Conservation (phyloP, 2,329 filamentous ascomycete species). For the Trichophyton mentagrophytes region DNA sequence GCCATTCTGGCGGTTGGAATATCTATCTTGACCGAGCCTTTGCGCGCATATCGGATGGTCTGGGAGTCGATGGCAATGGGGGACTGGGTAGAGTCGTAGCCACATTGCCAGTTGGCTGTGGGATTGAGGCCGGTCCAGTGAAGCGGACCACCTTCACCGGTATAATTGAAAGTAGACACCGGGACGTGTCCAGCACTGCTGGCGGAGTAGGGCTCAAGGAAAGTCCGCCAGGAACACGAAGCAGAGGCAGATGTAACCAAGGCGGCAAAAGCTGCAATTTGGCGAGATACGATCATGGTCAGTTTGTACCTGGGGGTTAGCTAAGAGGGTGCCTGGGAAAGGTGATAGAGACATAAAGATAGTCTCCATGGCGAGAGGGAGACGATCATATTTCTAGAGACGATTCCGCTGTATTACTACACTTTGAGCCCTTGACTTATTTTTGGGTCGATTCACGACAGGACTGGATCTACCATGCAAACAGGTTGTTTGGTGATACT, state of each 20-base stretch:
- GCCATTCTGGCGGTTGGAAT: neutral
- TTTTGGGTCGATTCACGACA: too few species aligned
- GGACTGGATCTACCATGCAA: too few species aligned
- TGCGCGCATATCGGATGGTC: neutral
- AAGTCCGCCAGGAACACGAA: neutral
- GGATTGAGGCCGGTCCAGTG: neutral
- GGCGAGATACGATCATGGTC: neutral
- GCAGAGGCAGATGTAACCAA: neutral
- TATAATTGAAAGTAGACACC: neutral
- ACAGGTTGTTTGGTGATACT: too few species aligned
- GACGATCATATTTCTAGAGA: too few species aligned
- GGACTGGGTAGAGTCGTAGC: neutral
- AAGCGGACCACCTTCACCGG: neutral
- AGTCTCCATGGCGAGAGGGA: too few species aligned
- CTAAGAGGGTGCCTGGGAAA: too few species aligned
- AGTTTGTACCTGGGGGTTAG: too few species aligned
- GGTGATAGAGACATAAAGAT: too few species aligned
- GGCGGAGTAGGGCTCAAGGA: neutral
- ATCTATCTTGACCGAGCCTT: neutral
- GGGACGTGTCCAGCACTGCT: neutral
- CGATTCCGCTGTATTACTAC: too few species aligned
- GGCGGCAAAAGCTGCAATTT: neutral
- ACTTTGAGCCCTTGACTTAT: too few species aligned
- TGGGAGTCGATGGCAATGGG: neutral
- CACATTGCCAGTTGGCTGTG: neutral